Evolutionary conservation across 495 filamentous ascomycete genomes (phyloP).

Genomic region (Annulohypoxylon bovei): DNA sequence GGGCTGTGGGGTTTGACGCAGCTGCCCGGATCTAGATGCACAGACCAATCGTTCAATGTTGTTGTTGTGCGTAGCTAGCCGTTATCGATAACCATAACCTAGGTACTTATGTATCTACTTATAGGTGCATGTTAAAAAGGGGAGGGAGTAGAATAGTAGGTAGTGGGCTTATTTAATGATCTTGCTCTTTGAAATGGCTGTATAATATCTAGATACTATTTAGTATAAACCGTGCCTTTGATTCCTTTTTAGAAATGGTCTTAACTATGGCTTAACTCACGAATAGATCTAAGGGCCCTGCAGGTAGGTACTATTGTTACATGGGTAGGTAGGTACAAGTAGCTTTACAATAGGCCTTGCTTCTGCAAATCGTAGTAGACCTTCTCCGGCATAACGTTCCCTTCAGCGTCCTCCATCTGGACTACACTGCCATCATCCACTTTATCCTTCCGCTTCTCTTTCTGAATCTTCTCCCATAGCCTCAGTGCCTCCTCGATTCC

Average conservation of each 20-base stretch:
- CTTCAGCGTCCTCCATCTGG: constrained; percentile 97
- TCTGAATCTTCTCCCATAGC: constrained; percentile 92
- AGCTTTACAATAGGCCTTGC: constrained; percentile 69
- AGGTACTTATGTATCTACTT: not conserved
- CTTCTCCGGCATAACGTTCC: constrained; percentile 98
- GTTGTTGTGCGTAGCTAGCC: too few relatives aligned
- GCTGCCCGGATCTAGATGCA: not conserved
- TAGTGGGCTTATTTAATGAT: not conserved
- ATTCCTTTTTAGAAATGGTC: not conserved
- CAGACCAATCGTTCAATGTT: too few relatives aligned
- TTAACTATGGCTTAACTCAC: not conserved
- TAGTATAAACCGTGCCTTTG: not conserved
- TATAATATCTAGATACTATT: not conserved
- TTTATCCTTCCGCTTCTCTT: constrained; percentile 82
- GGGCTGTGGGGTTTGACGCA: not conserved
- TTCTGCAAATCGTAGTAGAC: constrained; percentile 89
- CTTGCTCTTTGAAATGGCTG: not conserved
- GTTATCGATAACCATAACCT: too few relatives aligned
- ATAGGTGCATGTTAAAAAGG: too few relatives aligned
- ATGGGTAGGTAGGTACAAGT: too few relatives aligned
- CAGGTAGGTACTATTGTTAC: not conserved
- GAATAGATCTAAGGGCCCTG: not conserved
- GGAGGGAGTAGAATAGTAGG: not conserved
- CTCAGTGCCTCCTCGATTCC: constrained; percentile 85
- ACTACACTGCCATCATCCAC: constrained; percentile 82